These are phyloP conservation scores for Ochetophila trinervis DNA, from an alignment of 306 rosid species.

Conservation along the genomic window DNA sequence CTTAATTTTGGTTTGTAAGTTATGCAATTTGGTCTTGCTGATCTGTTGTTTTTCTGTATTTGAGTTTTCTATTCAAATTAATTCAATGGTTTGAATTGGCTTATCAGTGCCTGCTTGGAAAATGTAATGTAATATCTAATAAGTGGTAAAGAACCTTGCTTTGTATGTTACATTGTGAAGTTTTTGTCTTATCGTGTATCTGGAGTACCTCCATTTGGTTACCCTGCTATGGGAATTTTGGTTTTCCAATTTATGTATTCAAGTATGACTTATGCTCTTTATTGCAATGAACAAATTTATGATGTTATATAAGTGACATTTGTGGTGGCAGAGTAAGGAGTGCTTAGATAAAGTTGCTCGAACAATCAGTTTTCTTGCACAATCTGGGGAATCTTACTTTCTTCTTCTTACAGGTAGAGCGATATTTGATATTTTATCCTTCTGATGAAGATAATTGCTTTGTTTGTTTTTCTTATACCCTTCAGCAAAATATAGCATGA, in stretches of 20 bases:
- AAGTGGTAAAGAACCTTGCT: background rate
- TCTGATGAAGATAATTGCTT: background rate
- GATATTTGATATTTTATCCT: background rate
- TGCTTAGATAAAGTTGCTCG: constrained; percentile 80
- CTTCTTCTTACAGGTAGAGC: constrained; percentile 80
- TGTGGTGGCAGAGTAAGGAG: constrained; percentile 69
- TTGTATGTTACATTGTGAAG: background rate
- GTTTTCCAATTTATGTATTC: background rate
- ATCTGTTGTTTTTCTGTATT: too few relatives aligned
- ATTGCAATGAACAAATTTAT: constrained; percentile 12
- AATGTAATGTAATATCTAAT: background rate
- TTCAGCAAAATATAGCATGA: background rate
- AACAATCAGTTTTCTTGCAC: constrained; percentile 61
- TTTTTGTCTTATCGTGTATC: too few relatives aligned
- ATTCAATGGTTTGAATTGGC: background rate
- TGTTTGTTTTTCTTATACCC: background rate
- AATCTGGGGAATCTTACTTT: constrained; percentile 49
- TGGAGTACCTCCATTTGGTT: background rate
- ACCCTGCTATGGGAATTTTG: background rate
- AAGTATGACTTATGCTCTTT: constrained; percentile 1
- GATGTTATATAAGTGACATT: constrained; percentile 6
- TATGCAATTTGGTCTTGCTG: too few relatives aligned
- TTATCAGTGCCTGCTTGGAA: background rate
- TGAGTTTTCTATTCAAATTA: background rate
- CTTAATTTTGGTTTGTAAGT: too few relatives aligned